phyloP scores from a whole-genome alignment of 306 rosid species.

The Vigna reflexopilosa region DNA sequence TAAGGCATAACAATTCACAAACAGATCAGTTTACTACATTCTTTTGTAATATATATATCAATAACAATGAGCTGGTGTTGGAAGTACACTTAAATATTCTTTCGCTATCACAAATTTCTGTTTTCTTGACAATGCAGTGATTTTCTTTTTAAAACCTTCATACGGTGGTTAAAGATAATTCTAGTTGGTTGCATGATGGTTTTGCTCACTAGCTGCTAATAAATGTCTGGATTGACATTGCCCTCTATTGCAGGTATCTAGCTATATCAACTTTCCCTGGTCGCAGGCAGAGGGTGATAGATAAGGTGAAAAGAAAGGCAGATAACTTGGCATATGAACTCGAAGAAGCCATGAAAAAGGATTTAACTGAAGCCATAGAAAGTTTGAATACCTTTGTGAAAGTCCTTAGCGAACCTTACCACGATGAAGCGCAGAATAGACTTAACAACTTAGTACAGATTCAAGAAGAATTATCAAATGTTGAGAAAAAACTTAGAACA shows the following conservation, averaged over 20 bases:
- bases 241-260: slow-evolving; percentile 58
- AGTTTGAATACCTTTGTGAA: slow-evolving; percentile 67
- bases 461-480: slow-evolving; percentile 68
- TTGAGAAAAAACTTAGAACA: slow-evolving; percentile 71
- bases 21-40: slow-evolving; percentile 12
- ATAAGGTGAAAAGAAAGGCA: slow-evolving; percentile 77
- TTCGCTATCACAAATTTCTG: no score
- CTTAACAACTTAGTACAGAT: slow-evolving; percentile 65
- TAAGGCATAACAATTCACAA: slow-evolving; percentile 21
- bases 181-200: slow-evolving; percentile 16
- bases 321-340: slow-evolving; percentile 74
- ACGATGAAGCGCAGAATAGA: slow-evolving; percentile 72
- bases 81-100: no score
- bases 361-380: slow-evolving; percentile 67
- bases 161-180: neutral
- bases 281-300: slow-evolving; percentile 70
- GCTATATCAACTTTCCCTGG: slow-evolving; percentile 78
- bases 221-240: slow-evolving; percentile 16
- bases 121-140: neutral
- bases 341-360: slow-evolving; percentile 90
- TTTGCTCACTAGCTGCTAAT: slow-evolving; percentile 13
- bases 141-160: neutral
- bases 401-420: slow-evolving; percentile 72
- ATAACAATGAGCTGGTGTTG: no score
- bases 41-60: no score